A percentile compares a stretch with the other conserved stretches of the same genome.
These are phyloP conservation scores for Durusdinium trenchii DNA, from an alignment of 73 alveolate species.

Conservation along the genomic window DNA sequence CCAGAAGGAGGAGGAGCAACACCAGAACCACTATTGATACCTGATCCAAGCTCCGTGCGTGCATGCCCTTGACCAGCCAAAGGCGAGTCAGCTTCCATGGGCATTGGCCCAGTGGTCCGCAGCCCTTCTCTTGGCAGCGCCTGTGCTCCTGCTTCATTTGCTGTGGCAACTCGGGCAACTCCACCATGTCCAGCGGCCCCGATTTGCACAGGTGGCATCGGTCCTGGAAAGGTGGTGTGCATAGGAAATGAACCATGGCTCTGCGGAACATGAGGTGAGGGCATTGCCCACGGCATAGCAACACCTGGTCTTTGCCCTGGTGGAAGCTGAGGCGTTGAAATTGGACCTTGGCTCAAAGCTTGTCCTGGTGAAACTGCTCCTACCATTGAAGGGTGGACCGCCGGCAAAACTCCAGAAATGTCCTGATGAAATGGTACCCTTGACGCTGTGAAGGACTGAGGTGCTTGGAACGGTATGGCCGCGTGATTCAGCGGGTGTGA, in stretches of 20 bases:
- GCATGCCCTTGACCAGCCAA: not conserved
- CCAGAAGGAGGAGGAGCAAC: not conserved
- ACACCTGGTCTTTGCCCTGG: not conserved
- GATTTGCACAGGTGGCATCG: not conserved
- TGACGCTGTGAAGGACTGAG: not conserved
- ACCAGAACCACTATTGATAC: no score
- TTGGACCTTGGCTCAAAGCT: slow-evolving; percentile 55
- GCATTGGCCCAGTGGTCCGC: not conserved
- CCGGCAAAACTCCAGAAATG: slow-evolving; percentile 3
- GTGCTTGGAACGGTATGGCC: not conserved
- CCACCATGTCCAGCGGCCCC: slow-evolving; percentile 5
- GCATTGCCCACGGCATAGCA: not conserved
- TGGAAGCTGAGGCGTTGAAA: not conserved
- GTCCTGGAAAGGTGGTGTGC: not conserved
- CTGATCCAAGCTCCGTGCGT: not conserved
- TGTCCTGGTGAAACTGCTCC: slow-evolving; percentile 3
- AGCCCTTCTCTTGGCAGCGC: slow-evolving; percentile 5
- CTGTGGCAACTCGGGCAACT: not conserved
- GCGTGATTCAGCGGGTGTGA: slow-evolving; percentile 1
- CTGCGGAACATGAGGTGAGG: not conserved
- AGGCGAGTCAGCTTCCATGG: not conserved
- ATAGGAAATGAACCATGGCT: not conserved
- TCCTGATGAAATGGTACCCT: slow-evolving; percentile 54
- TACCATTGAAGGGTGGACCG: not conserved
- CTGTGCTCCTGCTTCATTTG: not conserved